These are phyloP conservation scores for Ogataea paraovalis DNA, from an alignment of 805 yeast genomes.

Conservation along the genomic window DNA sequence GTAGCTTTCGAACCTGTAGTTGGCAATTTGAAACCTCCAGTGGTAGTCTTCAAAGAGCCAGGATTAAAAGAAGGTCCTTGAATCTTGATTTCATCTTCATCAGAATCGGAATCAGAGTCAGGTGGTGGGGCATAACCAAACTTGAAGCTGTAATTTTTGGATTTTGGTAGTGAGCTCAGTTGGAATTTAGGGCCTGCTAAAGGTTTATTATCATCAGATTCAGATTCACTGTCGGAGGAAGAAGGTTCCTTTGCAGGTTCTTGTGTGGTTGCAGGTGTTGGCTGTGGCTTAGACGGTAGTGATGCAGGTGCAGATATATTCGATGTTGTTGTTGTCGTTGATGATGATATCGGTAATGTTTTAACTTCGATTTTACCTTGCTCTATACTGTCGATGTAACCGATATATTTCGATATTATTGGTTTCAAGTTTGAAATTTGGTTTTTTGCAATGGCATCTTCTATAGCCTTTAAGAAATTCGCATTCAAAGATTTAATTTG, in stretches of 20 bases:
- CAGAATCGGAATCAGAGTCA: conserved; percentile 36
- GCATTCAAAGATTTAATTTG: conserved; percentile 64
- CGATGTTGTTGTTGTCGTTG: conserved; percentile 1
- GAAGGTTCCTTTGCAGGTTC: conserved; percentile 5
- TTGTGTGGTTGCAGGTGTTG: conserved; percentile 2
- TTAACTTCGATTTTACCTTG: conserved; percentile 23
- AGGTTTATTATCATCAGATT: conserved; percentile 45
- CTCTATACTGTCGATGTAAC: conserved; percentile 43
- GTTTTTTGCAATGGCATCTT: conserved; percentile 36
- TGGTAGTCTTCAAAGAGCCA: conserved; percentile 30
- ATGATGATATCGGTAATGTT: neutral
- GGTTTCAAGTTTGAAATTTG: conserved; percentile 54
- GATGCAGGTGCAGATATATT: neutral
- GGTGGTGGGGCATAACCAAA: conserved; percentile 36
- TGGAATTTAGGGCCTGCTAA: conserved; percentile 71
- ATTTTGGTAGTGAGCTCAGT: conserved; percentile 42
- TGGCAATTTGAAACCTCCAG: conserved; percentile 29
- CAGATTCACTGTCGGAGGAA: conserved; percentile 22
- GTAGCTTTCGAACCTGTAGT: neutral
- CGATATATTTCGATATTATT: conserved; percentile 53
- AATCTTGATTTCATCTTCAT: conserved; percentile 60
- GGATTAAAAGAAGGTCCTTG: conserved; percentile 69
- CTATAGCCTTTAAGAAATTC: conserved; percentile 49
- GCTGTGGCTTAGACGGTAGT: conserved; percentile 1
- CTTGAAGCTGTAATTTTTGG: conserved; percentile 47